A percentile compares a stretch with the other conserved stretches of the same genome.
Evolutionary conservation across 495 filamentous ascomycete species (phyloP).

Genomic region (Aspergillus incahuasiensis): DNA sequence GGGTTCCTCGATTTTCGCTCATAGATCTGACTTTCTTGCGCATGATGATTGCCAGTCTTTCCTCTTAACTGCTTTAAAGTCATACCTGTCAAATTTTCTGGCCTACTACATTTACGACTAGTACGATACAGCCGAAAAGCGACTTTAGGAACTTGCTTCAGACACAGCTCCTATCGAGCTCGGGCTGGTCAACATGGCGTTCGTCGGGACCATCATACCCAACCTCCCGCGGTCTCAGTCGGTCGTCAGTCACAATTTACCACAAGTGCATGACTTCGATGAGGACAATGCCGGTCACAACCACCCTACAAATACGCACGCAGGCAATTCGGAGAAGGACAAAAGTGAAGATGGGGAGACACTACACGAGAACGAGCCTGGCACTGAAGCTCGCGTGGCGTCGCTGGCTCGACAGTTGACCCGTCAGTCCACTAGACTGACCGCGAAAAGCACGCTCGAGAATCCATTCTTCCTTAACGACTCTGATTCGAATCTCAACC

Average conservation of each 20-base stretch:
- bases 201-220: conserved; percentile 11
- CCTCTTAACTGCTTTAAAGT: too few relatives aligned
- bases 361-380: conserved; percentile 12
- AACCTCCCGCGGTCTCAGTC: conserved; percentile 14
- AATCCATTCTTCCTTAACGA: conserved; percentile 16
- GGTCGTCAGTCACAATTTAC: conserved; percentile 21
- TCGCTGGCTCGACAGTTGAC: conserved; percentile 17
- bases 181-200: conserved; percentile 11
- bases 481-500: conserved; percentile 24
- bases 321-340: conserved; percentile 3
- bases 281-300: not conserved
- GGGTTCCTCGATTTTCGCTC: not conserved
- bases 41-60: not conserved
- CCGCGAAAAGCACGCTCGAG: conserved; percentile 15
- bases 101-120: too few relatives aligned
- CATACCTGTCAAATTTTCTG: too few relatives aligned
- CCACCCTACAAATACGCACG: not conserved
- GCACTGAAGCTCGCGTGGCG: conserved; percentile 13
- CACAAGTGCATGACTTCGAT: not conserved
- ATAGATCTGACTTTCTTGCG: not conserved
- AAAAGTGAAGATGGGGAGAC: conserved; percentile 20
- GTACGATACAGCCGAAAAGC: too few relatives aligned
- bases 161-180: too few relatives aligned
- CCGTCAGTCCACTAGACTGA: conserved; percentile 18
- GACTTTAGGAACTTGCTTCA: too few relatives aligned